Evolutionary conservation across 257 asterid genomes (phyloP).

Genomic region (Ligustrum vulgare): DNA sequence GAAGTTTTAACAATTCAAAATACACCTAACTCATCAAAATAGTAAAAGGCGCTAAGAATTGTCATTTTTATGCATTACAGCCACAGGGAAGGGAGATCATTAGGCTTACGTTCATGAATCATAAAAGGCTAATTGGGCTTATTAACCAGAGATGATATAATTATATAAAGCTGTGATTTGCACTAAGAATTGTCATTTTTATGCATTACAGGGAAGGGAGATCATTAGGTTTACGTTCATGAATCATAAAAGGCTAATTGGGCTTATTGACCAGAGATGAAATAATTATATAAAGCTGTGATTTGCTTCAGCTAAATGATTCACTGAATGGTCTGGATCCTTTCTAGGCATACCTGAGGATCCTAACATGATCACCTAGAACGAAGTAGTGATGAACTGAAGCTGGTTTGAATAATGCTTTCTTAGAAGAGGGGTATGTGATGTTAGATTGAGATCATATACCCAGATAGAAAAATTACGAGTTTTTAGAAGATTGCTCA

Average conservation of each 20-base stretch:
- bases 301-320: not conserved
- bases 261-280: not conserved
- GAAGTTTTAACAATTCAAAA: conserved; percentile 7
- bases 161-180: not conserved
- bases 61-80: not conserved
- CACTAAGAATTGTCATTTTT: not conserved
- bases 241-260: conserved; percentile 3
- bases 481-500: not conserved
- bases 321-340: not conserved
- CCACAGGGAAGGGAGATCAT: not conserved
- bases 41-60: not conserved
- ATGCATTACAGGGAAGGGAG: not conserved
- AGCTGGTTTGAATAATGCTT: not conserved
- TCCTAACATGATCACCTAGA: conserved; percentile 9
- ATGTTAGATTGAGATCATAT: conserved; percentile 10
- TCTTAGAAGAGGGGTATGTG: not conserved
- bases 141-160: not conserved
- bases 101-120: conserved; percentile 7
- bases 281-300: not conserved
- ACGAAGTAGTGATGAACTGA: not conserved
- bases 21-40: not conserved
- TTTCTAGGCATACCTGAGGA: not conserved
- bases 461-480: not conserved
- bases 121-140: conserved; percentile 2
- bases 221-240: conserved; percentile 5